Base-by-base conservation (phyloP, 495 filamentous ascomycete species). In the Recurvomyces mirabilis region DNA sequence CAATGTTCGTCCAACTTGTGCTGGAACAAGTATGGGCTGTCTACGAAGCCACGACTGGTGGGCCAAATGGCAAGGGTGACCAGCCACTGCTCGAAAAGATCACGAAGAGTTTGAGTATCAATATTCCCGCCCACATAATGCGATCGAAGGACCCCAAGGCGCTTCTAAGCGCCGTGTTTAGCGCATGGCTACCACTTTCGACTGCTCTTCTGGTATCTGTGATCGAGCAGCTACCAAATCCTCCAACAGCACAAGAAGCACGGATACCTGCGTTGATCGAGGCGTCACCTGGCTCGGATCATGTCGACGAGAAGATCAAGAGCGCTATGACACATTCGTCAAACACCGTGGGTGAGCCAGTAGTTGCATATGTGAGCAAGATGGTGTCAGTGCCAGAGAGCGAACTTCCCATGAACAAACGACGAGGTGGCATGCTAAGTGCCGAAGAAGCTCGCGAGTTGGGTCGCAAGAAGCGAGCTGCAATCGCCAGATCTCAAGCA, bases 1-100 rank as follows among this genome's bases (percentile, higher is more conserved):
- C 93, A 0, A 88, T 96, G 77, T 99, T 99, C 63, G 91, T 96
- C 22, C 89, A 96, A 59, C 67, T 99, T 39, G 93, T 99, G 5
- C 71, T 99, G 45, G 89, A 94, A 35, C 93, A 84, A 47, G 82
- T 99, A 30, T 99, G 91, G 91, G 89, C 93, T 38, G 87, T 93
- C 17, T 99, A 99, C 61, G 73, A 85, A 47, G 91, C 87, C 43
- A 95, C 88, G 10, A 82, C 75, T 14, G 85, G 86, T 4, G 83
- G 80, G 29, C 78, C 78, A 43, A 79, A 78, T 53, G 81, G 79
- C 47, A 93, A 84, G 67, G 87, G 87, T 42, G 89, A 96, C 59
- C 77, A 81, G 26, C 71, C 68, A 20, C 71, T 93, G 58, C 64
- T 94, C 38, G 87, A 94, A 53, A 96, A 94, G 61, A 95, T 99